These are phyloP conservation scores for Aspergillus avenaceus DNA, from an alignment of 495 filamentous ascomycete species.

Conservation along the genomic window DNA sequence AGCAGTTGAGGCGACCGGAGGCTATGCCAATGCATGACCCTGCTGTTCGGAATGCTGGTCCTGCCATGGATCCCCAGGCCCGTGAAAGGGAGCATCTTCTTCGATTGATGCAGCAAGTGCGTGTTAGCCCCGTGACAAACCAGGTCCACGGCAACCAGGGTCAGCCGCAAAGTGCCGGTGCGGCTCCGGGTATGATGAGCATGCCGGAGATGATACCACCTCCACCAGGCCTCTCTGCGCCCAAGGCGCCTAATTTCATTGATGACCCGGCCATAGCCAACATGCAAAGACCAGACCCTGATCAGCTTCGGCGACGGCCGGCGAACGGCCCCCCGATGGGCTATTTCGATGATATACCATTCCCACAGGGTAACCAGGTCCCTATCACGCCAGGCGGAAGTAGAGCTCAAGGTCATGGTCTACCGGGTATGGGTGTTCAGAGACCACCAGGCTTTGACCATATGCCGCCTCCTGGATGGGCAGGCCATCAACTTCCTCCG, in stretches of 20 bases:
- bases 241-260: conserved; percentile 39
- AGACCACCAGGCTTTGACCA: conserved; percentile 49
- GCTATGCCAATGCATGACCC: conserved; percentile 21
- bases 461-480: conserved; percentile 41
- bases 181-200: conserved; percentile 35
- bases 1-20: conserved; percentile 28
- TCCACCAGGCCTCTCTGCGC: conserved; percentile 38
- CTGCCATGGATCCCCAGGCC: conserved; percentile 29
- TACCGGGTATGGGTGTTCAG: conserved; percentile 38
- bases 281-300: conserved; percentile 41
- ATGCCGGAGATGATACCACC: conserved; percentile 45
- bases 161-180: conserved; percentile 32
- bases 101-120: conserved; percentile 50
- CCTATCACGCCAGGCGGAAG: conserved; percentile 35
- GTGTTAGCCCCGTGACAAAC: conserved; percentile 25
- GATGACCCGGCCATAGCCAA: conserved; percentile 47
- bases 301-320: conserved; percentile 35
- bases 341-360: conserved; percentile 44
- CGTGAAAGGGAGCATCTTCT: conserved; percentile 48
- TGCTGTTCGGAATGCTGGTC: conserved; percentile 13
- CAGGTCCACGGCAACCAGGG: conserved; percentile 22
- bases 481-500: conserved; percentile 30
- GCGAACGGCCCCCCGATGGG: conserved; percentile 40
- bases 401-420: conserved; percentile 30
- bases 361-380: conserved; percentile 33